phyloP scores from a whole-genome alignment of 148 eudicot genomes.

The Amaranthus cruentus region DNA sequence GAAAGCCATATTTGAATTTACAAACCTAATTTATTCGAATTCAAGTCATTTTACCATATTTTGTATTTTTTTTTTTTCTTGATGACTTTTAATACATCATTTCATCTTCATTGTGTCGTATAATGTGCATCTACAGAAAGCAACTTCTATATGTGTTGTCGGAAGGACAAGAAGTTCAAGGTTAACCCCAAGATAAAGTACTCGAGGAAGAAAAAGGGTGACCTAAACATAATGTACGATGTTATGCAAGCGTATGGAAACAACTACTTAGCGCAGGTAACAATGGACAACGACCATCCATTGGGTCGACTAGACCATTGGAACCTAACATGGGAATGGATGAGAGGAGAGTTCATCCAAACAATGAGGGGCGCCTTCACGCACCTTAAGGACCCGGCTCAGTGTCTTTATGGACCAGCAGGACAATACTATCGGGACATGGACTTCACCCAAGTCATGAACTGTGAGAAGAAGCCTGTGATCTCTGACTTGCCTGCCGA shows the following conservation, averaged over 20 bases:
- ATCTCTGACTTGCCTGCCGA: conserved; percentile 71
- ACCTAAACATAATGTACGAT: conserved; percentile 74
- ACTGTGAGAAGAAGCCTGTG: conserved; percentile 54
- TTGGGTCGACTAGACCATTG: conserved; percentile 86
- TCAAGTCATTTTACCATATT: no score
- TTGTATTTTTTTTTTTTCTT: no score
- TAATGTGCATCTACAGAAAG: conserved; percentile 32
- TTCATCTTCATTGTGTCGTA: background rate
- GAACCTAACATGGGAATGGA: conserved; percentile 94
- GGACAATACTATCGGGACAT: conserved; percentile 63
- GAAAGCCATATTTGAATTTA: no score
- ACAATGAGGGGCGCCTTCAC: conserved; percentile 70
- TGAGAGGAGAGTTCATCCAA: conserved; percentile 79
- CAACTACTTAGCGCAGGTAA: conserved; percentile 73
- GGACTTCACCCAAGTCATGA: conserved; percentile 59
- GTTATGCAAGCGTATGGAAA: conserved; percentile 56
- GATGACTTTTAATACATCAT: background rate
- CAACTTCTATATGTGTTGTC: conserved; percentile 54
- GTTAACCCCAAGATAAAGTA: conserved; percentile 10
- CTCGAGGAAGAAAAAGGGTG: conserved; percentile 38
- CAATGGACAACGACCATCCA: conserved; percentile 66
- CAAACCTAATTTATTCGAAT: background rate
- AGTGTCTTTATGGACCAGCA: conserved; percentile 68
- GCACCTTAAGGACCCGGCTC: conserved; percentile 46
- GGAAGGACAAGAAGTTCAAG: conserved; percentile 70